Conservation (phyloP, 2,329 filamentous ascomycete species). For the Beauveria australis region DNA sequence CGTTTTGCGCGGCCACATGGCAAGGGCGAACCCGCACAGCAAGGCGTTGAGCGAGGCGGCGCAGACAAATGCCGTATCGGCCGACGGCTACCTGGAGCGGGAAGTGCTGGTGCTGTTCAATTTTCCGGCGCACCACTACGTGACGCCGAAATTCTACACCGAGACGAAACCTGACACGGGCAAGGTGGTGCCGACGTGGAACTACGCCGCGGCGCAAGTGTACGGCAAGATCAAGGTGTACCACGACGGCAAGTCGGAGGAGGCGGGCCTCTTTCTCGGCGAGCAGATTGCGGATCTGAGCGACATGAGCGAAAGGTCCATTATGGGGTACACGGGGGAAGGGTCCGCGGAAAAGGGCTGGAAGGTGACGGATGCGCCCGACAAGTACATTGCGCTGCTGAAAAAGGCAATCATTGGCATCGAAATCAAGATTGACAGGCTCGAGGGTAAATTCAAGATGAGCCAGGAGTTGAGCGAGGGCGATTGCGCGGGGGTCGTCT, state of each 20-base stretch:
- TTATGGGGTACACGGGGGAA: slow-evolving; percentile 44
- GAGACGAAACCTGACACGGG: slow-evolving; percentile 55
- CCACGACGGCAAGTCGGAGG: slow-evolving; percentile 36
- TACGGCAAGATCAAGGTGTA: slow-evolving; percentile 51
- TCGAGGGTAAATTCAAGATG: slow-evolving; percentile 61
- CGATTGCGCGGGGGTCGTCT: slow-evolving; percentile 47
- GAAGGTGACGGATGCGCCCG: slow-evolving; percentile 50
- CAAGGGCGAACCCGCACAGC: slow-evolving; percentile 53
- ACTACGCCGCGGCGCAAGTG: slow-evolving; percentile 57
- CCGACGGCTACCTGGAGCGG: slow-evolving; percentile 29
- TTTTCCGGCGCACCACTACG: slow-evolving; percentile 49
- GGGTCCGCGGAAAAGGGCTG: slow-evolving; percentile 34
- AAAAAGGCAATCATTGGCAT: slow-evolving; percentile 54
- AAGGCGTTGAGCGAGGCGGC: slow-evolving; percentile 49
- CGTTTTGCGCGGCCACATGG: slow-evolving; percentile 52
- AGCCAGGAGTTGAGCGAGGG: slow-evolving; percentile 49
- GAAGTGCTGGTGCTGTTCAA: slow-evolving; percentile 59
- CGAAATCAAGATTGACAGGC: slow-evolving; percentile 45
- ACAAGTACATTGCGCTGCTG: slow-evolving; percentile 45
- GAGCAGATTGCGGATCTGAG: slow-evolving; percentile 47
- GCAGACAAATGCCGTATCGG: slow-evolving; percentile 10
- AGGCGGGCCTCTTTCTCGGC: slow-evolving; percentile 39
- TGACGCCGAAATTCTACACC: slow-evolving; percentile 60
- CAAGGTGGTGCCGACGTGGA: slow-evolving; percentile 65
- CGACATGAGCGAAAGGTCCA: slow-evolving; percentile 37